Evolutionary conservation across 2,329 filamentous ascomycete species (phyloP).

Genomic region (Rhinocladiella mackenziei): DNA sequence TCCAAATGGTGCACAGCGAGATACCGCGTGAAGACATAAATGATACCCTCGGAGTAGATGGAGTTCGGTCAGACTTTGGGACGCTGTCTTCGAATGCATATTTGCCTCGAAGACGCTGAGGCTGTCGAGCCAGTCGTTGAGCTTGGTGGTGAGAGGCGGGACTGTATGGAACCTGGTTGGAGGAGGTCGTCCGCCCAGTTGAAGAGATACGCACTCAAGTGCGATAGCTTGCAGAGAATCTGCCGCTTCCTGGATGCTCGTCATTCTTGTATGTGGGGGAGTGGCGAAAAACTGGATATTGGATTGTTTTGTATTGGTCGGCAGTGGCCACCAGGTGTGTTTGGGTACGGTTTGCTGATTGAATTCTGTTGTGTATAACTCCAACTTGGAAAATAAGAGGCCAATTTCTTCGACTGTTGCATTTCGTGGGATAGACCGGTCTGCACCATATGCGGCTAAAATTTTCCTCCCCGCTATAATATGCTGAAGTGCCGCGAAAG

Average conservation of each 20-base stretch:
- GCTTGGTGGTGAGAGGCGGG: slow-evolving; percentile 5
- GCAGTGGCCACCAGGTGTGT: neutral
- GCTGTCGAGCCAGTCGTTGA: slow-evolving; percentile 17
- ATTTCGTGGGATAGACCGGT: neutral
- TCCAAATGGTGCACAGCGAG: slow-evolving; percentile 19
- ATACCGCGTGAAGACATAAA: slow-evolving; percentile 12
- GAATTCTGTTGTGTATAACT: slow-evolving; percentile 13
- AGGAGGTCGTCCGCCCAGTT: slow-evolving; percentile 1
- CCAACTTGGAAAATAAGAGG: slow-evolving; percentile 18
- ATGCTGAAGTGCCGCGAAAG: slow-evolving; percentile 14
- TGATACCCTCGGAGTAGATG: slow-evolving; percentile 16
- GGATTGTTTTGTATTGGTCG: neutral
- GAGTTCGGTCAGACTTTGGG: neutral
- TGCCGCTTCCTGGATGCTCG: slow-evolving; percentile 6
- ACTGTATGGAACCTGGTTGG: slow-evolving; percentile 19
- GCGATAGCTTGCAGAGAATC: slow-evolving; percentile 7
- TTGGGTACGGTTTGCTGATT: slow-evolving; percentile 5
- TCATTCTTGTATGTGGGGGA: neutral
- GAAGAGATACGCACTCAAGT: slow-evolving; percentile 3
- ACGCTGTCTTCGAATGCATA: neutral
- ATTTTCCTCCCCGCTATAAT: slow-evolving; percentile 17
- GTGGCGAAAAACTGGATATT: slow-evolving; percentile 4
- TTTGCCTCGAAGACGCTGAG: slow-evolving; percentile 7
- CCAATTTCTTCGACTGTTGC: slow-evolving; percentile 13
- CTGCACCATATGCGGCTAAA: slow-evolving; percentile 2